phyloP scores from a whole-genome alignment of 2,329 filamentous ascomycete genomes.

The Ophiosphaerella herpotricha region DNA sequence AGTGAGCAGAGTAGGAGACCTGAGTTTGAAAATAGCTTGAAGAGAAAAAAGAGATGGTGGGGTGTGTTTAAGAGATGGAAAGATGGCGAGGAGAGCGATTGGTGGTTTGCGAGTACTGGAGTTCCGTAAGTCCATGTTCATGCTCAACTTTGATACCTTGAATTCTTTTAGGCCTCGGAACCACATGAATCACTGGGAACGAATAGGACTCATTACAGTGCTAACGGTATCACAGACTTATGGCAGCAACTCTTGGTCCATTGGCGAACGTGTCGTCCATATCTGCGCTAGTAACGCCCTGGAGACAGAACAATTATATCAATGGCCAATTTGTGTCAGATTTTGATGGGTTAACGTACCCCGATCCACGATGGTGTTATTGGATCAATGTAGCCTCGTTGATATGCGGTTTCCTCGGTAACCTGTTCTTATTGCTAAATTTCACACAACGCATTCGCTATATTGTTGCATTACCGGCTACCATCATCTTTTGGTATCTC shows the following conservation, averaged over 20 bases:
- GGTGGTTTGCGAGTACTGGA: slow-evolving; percentile 48
- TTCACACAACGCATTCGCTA: slow-evolving; percentile 83
- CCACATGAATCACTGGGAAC: no score
- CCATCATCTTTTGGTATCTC: slow-evolving; percentile 78
- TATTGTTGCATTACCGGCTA: slow-evolving; percentile 78
- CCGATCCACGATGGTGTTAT: slow-evolving; percentile 75
- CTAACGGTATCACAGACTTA: slow-evolving; percentile 51
- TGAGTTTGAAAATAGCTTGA: background rate
- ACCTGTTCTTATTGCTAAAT: slow-evolving; percentile 81
- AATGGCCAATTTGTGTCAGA: slow-evolving; percentile 56
- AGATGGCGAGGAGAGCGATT: slow-evolving; percentile 30
- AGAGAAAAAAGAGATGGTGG: slow-evolving; percentile 13
- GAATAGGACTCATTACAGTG: background rate
- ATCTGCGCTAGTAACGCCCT: slow-evolving; percentile 79
- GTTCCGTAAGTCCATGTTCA: slow-evolving; percentile 25
- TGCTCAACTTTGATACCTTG: no score
- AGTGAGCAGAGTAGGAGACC: background rate
- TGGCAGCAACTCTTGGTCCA: slow-evolving; percentile 82
- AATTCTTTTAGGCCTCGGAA: no score
- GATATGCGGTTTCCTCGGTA: slow-evolving; percentile 74
- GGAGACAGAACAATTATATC: slow-evolving; percentile 65
- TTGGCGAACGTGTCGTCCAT: slow-evolving; percentile 88
- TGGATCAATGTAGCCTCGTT: slow-evolving; percentile 79
- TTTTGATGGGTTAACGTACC: slow-evolving; percentile 60
- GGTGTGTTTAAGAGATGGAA: slow-evolving; percentile 16